These are phyloP conservation scores for Neurospora sp. DNA, from an alignment of 495 filamentous ascomycete species.

Conservation along the genomic window DNA sequence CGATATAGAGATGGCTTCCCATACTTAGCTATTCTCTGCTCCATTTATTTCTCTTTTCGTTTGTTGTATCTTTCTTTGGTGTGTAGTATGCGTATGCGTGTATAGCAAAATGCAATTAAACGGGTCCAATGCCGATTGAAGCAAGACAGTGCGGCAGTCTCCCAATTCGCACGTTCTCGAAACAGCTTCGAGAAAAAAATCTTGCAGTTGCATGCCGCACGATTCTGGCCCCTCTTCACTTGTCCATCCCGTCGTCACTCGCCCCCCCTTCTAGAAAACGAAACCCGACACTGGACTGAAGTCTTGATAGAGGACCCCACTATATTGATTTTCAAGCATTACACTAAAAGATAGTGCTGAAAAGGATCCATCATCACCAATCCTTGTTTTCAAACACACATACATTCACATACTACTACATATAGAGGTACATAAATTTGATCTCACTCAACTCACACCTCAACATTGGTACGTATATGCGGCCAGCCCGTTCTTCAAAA, in stretches of 20 bases:
- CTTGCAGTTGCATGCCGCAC: not conserved
- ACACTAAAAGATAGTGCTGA: not conserved
- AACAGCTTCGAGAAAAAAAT: not conserved
- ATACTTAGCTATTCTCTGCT: not conserved
- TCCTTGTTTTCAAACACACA: not conserved
- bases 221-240: not conserved
- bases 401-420: not conserved
- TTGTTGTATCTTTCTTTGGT: not conserved
- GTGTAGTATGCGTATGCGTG: not conserved
- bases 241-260: not conserved
- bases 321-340: not conserved
- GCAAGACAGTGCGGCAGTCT: not conserved
- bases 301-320: not conserved
- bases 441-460: not conserved
- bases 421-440: not conserved
- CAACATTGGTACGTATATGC: not conserved
- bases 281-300: not conserved
- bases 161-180: not conserved
- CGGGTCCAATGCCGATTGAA: too few relatives aligned
- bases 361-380: constrained; percentile 1
- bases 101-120: not conserved
- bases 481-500: not conserved
- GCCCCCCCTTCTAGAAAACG: not conserved
- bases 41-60: not conserved
- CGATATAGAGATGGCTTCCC: too few relatives aligned